phyloP scores from a whole-genome alignment of 305 asterid species.

The Fraxinus xanthoxyloides region DNA sequence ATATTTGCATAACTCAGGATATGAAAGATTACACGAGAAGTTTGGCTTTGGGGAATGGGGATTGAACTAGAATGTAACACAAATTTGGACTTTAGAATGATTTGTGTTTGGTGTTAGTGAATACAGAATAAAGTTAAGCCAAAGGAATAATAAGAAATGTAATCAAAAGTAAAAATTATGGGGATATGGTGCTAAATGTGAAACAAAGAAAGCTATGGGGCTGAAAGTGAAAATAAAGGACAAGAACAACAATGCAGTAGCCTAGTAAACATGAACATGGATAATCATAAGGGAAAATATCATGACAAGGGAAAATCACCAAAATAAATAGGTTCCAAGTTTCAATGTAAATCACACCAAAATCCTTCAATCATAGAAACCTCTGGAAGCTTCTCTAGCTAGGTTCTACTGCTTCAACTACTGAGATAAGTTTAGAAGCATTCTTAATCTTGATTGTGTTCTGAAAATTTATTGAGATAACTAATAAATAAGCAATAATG shows the following conservation, averaged over 20 bases:
- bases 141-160: background rate
- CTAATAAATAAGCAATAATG: background rate
- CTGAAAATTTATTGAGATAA: background rate
- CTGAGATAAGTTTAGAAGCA: background rate
- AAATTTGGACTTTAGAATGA: background rate
- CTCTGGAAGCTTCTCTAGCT: background rate
- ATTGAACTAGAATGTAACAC: background rate
- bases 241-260: background rate
- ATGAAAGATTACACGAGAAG: background rate
- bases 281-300: background rate
- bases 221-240: background rate
- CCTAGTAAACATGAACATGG: background rate
- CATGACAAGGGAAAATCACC: background rate
- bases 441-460: background rate
- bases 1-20: background rate
- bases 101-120: background rate
- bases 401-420: background rate
- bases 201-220: background rate
- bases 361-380: background rate
- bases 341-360: background rate
- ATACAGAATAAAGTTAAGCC: background rate
- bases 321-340: background rate
- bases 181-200: background rate
- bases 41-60: background rate
- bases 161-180: background rate